Base-by-base conservation (phyloP, 495 filamentous ascomycete species). In the Polyplosphaeria fusca region DNA sequence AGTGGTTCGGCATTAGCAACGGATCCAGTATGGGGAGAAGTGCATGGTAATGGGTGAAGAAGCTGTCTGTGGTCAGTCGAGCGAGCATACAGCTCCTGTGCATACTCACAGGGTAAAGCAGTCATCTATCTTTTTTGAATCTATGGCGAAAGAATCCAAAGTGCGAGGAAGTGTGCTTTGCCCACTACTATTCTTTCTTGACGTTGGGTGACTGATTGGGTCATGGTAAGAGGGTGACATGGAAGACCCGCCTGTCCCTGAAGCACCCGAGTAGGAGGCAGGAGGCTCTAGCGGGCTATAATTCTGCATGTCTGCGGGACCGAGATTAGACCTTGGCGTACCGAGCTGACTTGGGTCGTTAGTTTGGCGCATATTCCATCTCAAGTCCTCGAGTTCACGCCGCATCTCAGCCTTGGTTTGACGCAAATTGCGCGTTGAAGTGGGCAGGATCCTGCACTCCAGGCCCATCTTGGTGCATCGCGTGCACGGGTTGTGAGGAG, bases 11-110 rank as follows among this genome's bases (percentile, higher is more conserved):
- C 2, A 42, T 64, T 2, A 61, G 71, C 3, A 55, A 46, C 0
- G 69, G 66, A 37, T 77, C 73, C 0, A 81, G 64, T 7, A 80
- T 74, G 0, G 77, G 75, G 0, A 80, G 54, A 46, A 79, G 74
- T 1, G 66, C 68, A 13, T 74, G 68, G 60, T 78, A 79, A 14
- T 78, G 58, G 1, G 61, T 57, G 48, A 79, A 78, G 57, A 73
- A 81, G 20, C 78, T 20, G 20, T 23, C 28, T 46, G 23, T n/a
- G 7, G 45, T 35, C 24, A 26, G 18, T 9, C 32, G 14, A 35
- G 14, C 30, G 7, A 35, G 30, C 7, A 42, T 42, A 7, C 9
- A 42, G 20, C 9, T n/a, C 30, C 7, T 35, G 9, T 35, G n/a
- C 30, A 11, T 13, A 32, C 57, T 24, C 51, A 61, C 58, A 56